These are phyloP conservation scores for Wickerhamiella spandovensis DNA, from an alignment of 805 yeast genomes.

Conservation along the genomic window DNA sequence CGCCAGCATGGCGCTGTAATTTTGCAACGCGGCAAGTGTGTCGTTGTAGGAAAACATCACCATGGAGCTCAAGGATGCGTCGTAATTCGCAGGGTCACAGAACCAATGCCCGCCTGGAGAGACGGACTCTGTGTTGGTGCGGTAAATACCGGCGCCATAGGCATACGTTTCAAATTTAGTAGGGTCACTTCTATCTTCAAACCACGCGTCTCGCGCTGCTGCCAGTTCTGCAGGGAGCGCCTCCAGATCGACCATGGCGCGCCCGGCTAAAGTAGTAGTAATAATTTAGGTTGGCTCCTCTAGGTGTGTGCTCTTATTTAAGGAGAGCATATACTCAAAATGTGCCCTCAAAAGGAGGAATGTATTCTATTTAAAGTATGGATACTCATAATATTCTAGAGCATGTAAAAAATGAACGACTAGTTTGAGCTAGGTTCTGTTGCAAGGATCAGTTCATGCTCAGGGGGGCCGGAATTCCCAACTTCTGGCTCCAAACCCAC, in stretches of 20 bases:
- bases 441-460: too few relatives aligned
- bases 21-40: constrained; percentile 1
- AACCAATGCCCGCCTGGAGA: constrained; percentile 12
- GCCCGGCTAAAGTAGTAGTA: background rate
- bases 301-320: too few relatives aligned
- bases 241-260: background rate
- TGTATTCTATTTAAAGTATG: too few relatives aligned
- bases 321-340: too few relatives aligned
- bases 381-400: too few relatives aligned
- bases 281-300: too few relatives aligned
- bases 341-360: too few relatives aligned
- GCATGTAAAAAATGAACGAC: too few relatives aligned
- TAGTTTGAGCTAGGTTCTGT: too few relatives aligned
- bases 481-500: too few relatives aligned
- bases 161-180: constrained; percentile 7
- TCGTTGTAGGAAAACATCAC: constrained; percentile 10
- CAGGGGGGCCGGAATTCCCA: too few relatives aligned
- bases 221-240: background rate
- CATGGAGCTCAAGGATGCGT: constrained; percentile 10
- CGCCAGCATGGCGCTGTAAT: background rate
- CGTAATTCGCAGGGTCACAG: constrained; percentile 4
- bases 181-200: background rate
- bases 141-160: constrained; percentile 8
- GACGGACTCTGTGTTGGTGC: constrained; percentile 2
- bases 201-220: background rate